Base-by-base conservation (phyloP, 2,329 filamentous ascomycete species). In the Fusarium austroafricanum region DNA sequence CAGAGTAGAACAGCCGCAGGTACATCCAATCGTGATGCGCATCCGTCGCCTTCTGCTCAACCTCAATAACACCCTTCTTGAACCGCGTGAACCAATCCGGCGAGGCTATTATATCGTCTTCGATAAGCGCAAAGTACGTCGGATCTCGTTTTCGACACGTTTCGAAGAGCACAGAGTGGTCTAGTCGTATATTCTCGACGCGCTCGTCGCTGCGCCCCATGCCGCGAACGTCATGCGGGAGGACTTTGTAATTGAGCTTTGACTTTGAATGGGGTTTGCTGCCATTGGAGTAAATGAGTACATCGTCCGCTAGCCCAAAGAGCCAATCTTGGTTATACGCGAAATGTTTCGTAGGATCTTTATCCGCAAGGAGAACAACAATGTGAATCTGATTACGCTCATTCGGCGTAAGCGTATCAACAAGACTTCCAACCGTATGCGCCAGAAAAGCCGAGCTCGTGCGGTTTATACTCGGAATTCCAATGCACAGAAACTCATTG, bases 1-100 rank as follows among this genome's bases (percentile, higher is more conserved):
- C 79, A 6, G 78, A 79, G 63, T 80, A 80, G 65, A 80, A 80
- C 28, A 80, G 65, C 1, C 79, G 76, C 3, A 80, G 64, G 55
- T 80, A 80, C 33, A 79, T 56, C 78, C 78, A 79, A 54, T 76
- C 73, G 17, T 43, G 28, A 8, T 70, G 59, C 7, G 55, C 51
- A 10, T 56, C 46, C 10, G 62, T 60, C 10, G 70, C 45, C 14
- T 50, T 47, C 10, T 67, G 57, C 58, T 79, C 77, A 28, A 79
- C 70, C 8, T 75, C 55, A 1, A 59, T 57, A 2, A 80, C 55
- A 2, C 73, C 79, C 21, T 55, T 65, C 10, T 69, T 67, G n/a
- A 78, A 67, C 3, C 74, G 68, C 5, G 59, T 55, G 47, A 75
- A 78, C 79, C 79, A 80, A 54, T 77, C 75, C 2, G 73, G 71